Evolutionary conservation across 352 stramenopile species (phyloP).

Genomic region (Phytophthora boehmeriae): DNA sequence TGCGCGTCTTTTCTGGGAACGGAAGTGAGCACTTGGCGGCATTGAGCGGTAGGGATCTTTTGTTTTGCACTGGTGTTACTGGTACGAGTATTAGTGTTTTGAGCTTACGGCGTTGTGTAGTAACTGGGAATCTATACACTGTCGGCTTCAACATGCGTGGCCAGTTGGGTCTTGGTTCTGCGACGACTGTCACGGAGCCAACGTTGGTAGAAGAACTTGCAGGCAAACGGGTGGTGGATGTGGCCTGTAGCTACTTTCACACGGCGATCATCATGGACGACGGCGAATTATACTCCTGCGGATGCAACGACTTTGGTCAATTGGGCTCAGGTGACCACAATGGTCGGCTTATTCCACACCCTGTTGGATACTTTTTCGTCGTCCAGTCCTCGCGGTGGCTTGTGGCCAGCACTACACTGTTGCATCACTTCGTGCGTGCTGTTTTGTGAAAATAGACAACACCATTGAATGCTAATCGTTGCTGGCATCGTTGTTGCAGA

Average conservation of each 20-base stretch:
- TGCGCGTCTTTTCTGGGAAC: conserved; percentile 89
- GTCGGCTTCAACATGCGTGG: conserved; percentile 94
- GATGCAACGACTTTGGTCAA: conserved; percentile 94
- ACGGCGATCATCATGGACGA: conserved; percentile 81
- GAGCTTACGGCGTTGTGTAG: conserved; percentile 29
- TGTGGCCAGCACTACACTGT: conserved; percentile 92
- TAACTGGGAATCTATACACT: conserved; percentile 82
- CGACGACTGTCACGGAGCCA: conserved; percentile 60
- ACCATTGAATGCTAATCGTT: neutral
- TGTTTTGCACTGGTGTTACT: conserved; percentile 7
- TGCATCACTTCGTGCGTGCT: conserved; percentile 54
- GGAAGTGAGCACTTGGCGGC: conserved; percentile 92
- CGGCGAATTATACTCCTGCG: conserved; percentile 86
- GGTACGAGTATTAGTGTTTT: neutral
- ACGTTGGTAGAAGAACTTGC: conserved; percentile 49
- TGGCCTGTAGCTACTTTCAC: conserved; percentile 94
- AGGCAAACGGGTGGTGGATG: conserved; percentile 69
- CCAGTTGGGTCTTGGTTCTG: conserved; percentile 87
- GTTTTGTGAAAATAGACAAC: neutral
- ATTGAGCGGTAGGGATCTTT: conserved; percentile 55
- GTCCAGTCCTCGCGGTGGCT: conserved; percentile 70
- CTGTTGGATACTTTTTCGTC: conserved; percentile 56
- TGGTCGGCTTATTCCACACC: conserved; percentile 70
- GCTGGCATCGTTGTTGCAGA: conserved; percentile 19
- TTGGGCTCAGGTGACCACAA: conserved; percentile 74